A percentile compares a stretch with the other conserved stretches of the same genome.
These are phyloP conservation scores for Naganishia onofrii DNA, from an alignment of 768 basidiomycete species.

Conservation along the genomic window DNA sequence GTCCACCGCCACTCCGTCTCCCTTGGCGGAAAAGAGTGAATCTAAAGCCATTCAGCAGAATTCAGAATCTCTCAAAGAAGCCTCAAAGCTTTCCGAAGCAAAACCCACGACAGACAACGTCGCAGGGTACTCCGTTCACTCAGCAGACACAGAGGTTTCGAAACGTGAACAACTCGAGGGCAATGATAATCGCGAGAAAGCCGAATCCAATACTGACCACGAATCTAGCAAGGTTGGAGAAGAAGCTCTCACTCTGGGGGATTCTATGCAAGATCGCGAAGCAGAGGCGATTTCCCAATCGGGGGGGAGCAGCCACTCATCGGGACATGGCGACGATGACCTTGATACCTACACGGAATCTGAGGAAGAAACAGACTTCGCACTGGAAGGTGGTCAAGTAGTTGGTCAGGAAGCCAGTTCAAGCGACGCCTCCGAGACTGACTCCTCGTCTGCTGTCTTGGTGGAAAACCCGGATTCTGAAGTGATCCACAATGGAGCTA, in stretches of 20 bases:
- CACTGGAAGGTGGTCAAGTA: background rate
- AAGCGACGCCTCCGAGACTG: background rate
- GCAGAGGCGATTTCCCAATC: conserved; percentile 19
- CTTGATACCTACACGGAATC: conserved; percentile 32
- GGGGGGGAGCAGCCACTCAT: conserved; percentile 33
- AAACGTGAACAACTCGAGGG: background rate
- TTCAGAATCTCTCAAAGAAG: background rate
- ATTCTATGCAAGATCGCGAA: conserved; percentile 23
- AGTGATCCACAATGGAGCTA: background rate
- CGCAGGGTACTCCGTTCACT: background rate
- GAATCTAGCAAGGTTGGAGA: conserved; percentile 7
- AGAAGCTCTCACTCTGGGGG: conserved; percentile 10
- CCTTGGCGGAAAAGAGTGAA: background rate
- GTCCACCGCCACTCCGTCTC: background rate
- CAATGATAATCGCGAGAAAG: background rate
- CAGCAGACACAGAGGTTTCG: background rate
- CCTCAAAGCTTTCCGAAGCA: background rate
- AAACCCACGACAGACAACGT: background rate
- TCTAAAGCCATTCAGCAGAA: background rate
- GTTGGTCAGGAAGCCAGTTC: background rate
- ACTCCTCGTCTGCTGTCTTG: background rate
- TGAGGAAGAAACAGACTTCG: conserved; percentile 19
- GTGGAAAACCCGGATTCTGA: conserved; percentile 7
- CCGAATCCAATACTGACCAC: background rate
- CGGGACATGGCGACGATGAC: conserved; percentile 25